Percentiles rank a stretch among this genome's conserved stretches.
These are phyloP conservation scores for Colletotrichum australisinense DNA, from an alignment of 2,329 filamentous ascomycete genomes.

Conservation along the genomic window DNA sequence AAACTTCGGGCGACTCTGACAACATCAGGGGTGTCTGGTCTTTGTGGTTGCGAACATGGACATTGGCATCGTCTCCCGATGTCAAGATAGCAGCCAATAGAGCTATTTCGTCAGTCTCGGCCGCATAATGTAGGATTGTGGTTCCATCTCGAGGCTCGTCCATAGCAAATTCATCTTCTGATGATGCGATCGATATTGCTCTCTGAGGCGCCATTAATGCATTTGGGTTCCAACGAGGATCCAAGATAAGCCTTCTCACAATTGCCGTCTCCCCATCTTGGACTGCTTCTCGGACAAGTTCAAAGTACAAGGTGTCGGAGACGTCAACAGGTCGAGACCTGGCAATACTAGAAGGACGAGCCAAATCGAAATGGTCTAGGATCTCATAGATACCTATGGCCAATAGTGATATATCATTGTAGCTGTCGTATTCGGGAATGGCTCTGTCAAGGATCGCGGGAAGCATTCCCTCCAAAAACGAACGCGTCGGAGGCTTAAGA, in stretches of 20 bases:
- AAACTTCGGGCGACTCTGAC: conserved; percentile 40
- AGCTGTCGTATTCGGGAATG: not conserved
- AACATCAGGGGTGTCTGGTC: conserved; percentile 51
- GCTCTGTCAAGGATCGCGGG: conserved; percentile 10
- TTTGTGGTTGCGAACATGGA: conserved; percentile 41
- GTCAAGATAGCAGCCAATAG: conserved; percentile 44
- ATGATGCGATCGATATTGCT: not conserved
- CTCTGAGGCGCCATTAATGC: not conserved
- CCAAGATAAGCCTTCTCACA: conserved; percentile 22
- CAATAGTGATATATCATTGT: not conserved
- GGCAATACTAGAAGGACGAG: no score
- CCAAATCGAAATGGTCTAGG: not conserved
- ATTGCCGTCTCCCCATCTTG: not conserved
- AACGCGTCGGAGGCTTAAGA: not conserved
- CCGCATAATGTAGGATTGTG: conserved; percentile 23
- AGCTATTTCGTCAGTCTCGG: conserved; percentile 30
- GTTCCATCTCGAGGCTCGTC: not conserved
- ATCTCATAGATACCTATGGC: conserved; percentile 2
- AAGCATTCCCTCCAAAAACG: conserved; percentile 2
- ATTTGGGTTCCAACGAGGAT: conserved; percentile 34
- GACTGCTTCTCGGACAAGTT: conserved; percentile 2
- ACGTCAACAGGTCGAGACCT: not conserved
- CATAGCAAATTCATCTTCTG: not conserved
- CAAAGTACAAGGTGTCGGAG: not conserved
- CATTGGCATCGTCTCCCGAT: conserved; percentile 43